Base-by-base conservation (phyloP, 192 early-diverging fungal genomes). In the Backusella westeae region DNA sequence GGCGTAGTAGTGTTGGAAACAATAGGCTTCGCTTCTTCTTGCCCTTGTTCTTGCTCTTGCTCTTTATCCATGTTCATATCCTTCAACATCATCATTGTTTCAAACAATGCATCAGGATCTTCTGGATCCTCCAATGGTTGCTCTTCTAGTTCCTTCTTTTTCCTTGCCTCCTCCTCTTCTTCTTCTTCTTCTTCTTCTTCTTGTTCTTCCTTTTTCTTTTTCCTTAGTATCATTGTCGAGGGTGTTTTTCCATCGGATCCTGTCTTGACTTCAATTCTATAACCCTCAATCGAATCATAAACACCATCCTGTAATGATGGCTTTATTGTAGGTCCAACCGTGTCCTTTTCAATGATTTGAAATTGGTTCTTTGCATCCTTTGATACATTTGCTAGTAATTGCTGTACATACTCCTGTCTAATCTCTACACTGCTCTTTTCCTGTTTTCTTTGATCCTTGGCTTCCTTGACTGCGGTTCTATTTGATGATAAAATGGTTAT, bases 231-330 rank as follows among this genome's bases (percentile, higher is more conserved):
- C 21, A 77, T 71, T 4, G 76, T 73, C 0, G 71, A 68, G 4
- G 77, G 77, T n/a, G 32, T n/a, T 19, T 75, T 75, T 17, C 34
- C 35, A 69, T 52, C 63, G 8, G 56, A 3, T 26, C 26, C 46
- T 44, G 66, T 75, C 46, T 69, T 59, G 12, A 67, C 52, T n/a
- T 79, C 65, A 29, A 82, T 76, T n/a, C 74, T 71, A 69, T 69
- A 85, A 2, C 84, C 84, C 69, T 85, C 84, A 29, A 85, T 75
- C 36, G 74, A 72, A 71, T 82, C 78, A 78, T 85, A 53, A 6
- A 71, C 49, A 52, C 72, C 69, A 26, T 21, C 44, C 26, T 72
- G 14, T 10, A 34, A 23, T 32, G 32, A 32, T 19, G 21, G 34
- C 3, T 14, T 44, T 69, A 53, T 26, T 49, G 32, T 41, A n/a